Percentiles rank a stretch among this genome's conserved stretches.
These are phyloP conservation scores for Acacia confusa DNA, from an alignment of 306 rosid species.

Conservation along the genomic window DNA sequence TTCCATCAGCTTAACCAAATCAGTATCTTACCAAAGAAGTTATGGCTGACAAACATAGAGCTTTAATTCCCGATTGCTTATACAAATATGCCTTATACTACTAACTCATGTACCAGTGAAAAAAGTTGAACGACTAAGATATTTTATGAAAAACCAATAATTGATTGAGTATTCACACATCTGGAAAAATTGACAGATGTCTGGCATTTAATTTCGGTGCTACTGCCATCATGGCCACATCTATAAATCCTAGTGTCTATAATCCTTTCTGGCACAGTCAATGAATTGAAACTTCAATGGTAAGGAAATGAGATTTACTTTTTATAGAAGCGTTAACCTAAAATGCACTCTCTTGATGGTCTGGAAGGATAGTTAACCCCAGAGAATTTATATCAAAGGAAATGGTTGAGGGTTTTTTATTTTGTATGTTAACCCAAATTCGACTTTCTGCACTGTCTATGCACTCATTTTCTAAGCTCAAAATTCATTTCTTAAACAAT, in stretches of 20 bases:
- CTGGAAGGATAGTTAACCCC: slow-evolving; percentile 21
- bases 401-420: slow-evolving; percentile 19
- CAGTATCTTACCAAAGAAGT: too few species aligned
- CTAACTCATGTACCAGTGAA: not conserved
- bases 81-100: not conserved
- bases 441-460: slow-evolving; percentile 23
- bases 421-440: not conserved
- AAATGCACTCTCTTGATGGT: slow-evolving; percentile 25
- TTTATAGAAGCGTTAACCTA: not conserved
- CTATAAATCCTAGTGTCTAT: not conserved
- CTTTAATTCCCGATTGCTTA: not conserved
- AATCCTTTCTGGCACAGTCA: not conserved
- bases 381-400: slow-evolving; percentile 1
- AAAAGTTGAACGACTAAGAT: not conserved
- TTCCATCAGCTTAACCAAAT: too few species aligned
- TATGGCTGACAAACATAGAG: not conserved
- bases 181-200: not conserved
- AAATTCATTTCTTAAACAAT: slow-evolving; percentile 30
- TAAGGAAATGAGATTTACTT: slow-evolving; percentile 16
- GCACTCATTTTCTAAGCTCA: slow-evolving; percentile 24
- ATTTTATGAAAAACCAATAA: not conserved
- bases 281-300: not conserved
- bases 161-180: slow-evolving; percentile 1
- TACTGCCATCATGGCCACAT: not conserved
- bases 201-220: not conserved